Conservation (phyloP, 2,329 filamentous ascomycete genomes). For the Ophiocordyceps sinensis region DNA sequence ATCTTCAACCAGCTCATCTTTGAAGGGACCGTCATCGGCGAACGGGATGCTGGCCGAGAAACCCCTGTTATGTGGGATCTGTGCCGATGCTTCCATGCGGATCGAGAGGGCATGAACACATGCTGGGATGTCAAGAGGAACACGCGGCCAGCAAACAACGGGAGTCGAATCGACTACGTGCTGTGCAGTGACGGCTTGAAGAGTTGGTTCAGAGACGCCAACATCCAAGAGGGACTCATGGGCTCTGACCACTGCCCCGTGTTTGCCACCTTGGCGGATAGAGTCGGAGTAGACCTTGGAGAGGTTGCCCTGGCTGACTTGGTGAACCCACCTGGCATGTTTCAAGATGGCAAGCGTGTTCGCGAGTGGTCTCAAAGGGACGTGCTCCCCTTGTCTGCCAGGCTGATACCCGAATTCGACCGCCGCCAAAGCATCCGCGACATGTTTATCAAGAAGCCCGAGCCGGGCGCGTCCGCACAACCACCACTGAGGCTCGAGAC, state of each 20-base stretch:
- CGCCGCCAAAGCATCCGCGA: conserved; percentile 75
- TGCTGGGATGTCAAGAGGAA: conserved; percentile 95
- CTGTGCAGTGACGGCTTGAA: conserved; percentile 69
- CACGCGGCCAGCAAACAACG: conserved; percentile 88
- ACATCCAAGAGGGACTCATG: conserved; percentile 88
- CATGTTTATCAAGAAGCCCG: conserved; percentile 54
- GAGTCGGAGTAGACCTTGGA: conserved; percentile 34
- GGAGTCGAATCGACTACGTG: conserved; percentile 86
- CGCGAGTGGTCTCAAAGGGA: conserved; percentile 54
- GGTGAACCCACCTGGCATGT: conserved; percentile 64
- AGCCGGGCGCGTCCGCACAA: conserved; percentile 3
- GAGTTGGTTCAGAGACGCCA: conserved; percentile 62
- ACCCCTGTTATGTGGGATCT: conserved; percentile 67
- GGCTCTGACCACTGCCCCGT: conserved; percentile 96
- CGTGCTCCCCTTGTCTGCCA: conserved; percentile 61
- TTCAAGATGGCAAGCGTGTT: conserved; percentile 49
- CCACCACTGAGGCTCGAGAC: neutral
- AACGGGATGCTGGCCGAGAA: conserved; percentile 55
- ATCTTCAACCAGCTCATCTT: conserved; percentile 78
- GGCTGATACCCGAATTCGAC: conserved; percentile 76
- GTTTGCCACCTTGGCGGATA: conserved; percentile 58
- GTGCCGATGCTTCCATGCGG: conserved; percentile 66
- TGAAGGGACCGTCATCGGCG: conserved; percentile 51
- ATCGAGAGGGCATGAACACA: conserved; percentile 82
- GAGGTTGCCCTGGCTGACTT: conserved; percentile 50